These are phyloP conservation scores for Botryotinia globosa DNA, from an alignment of 2,329 filamentous ascomycete species.

Conservation along the genomic window DNA sequence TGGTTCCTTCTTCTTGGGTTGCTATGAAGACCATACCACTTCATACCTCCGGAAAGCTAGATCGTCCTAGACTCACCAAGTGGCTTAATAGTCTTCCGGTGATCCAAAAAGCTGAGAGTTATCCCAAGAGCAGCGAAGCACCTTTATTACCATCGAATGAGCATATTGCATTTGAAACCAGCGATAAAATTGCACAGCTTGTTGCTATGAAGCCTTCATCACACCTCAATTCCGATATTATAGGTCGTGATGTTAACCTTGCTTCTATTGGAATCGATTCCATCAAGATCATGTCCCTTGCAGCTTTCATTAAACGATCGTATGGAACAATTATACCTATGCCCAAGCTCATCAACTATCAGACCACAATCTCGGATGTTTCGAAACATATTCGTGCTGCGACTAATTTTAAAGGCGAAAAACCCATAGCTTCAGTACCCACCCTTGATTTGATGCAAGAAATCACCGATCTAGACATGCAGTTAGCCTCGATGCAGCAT, in stretches of 20 bases:
- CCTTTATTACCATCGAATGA: slow-evolving; percentile 2
- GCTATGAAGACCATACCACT: slow-evolving; percentile 36
- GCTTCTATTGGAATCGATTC: slow-evolving; percentile 20
- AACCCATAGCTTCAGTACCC: neutral
- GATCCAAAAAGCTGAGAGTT: neutral
- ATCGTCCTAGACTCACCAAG: slow-evolving; percentile 39
- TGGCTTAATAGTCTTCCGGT: slow-evolving; percentile 15
- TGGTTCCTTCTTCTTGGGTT: slow-evolving; percentile 39
- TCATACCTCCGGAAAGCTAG: slow-evolving; percentile 39
- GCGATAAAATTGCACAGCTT: slow-evolving; percentile 9
- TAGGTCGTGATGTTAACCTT: slow-evolving; percentile 14
- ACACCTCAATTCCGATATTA: neutral
- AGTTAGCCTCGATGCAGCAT: slow-evolving; percentile 10
- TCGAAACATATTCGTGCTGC: slow-evolving; percentile 5
- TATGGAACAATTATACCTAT: slow-evolving; percentile 14
- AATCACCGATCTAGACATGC: neutral
- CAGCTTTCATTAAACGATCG: slow-evolving; percentile 19
- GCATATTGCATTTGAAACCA: slow-evolving; percentile 3
- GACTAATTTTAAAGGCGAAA: neutral
- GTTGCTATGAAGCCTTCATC: neutral
- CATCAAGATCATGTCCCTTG: slow-evolving; percentile 22
- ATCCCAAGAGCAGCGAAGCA: neutral
- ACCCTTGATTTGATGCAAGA: slow-evolving; percentile 12
- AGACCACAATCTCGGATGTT: slow-evolving; percentile 17
- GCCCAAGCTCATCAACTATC: slow-evolving; percentile 14